Percentiles rank a stretch among this genome's conserved stretches.
phyloP scores from a whole-genome alignment of 2,329 filamentous ascomycete genomes.

The Penicillium sp. region DNA sequence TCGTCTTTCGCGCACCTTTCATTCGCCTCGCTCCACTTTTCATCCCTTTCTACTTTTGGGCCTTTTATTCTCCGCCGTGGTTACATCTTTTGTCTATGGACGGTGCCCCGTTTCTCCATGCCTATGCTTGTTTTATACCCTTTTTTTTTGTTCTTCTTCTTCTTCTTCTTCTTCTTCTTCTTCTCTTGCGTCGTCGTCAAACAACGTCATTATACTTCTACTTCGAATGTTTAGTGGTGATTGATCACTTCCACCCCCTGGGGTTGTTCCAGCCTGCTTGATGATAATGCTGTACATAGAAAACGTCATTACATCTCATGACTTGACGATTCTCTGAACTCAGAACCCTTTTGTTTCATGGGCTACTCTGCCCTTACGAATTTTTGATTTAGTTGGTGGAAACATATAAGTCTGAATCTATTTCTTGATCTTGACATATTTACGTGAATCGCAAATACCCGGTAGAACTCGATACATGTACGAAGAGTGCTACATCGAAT shows the following conservation, averaged over 20 bases:
- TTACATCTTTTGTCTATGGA: background rate
- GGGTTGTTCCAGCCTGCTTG: conserved; percentile 3
- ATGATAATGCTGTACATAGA: conserved; percentile 27
- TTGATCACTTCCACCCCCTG: background rate
- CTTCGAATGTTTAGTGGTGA: background rate
- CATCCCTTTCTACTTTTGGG: background rate
- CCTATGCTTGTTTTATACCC: conserved; percentile 14
- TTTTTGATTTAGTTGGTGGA: background rate
- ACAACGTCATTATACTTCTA: background rate
- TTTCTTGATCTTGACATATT: background rate
- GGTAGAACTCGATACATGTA: background rate
- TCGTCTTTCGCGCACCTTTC: background rate
- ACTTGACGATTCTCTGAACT: conserved; percentile 19
- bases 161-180: too few species aligned
- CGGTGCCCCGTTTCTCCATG: background rate
- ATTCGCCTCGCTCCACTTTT: background rate
- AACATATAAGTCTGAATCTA: background rate
- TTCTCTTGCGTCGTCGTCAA: background rate
- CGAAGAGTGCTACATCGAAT: background rate
- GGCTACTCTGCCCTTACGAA: conserved; percentile 1
- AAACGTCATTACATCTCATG: conserved; percentile 21
- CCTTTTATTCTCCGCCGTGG: background rate
- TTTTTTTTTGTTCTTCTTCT: too few species aligned
- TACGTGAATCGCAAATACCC: background rate
- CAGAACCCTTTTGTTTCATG: background rate